Conservation (phyloP, 257 asterid genomes). For the Nicotiana otophora region DNA sequence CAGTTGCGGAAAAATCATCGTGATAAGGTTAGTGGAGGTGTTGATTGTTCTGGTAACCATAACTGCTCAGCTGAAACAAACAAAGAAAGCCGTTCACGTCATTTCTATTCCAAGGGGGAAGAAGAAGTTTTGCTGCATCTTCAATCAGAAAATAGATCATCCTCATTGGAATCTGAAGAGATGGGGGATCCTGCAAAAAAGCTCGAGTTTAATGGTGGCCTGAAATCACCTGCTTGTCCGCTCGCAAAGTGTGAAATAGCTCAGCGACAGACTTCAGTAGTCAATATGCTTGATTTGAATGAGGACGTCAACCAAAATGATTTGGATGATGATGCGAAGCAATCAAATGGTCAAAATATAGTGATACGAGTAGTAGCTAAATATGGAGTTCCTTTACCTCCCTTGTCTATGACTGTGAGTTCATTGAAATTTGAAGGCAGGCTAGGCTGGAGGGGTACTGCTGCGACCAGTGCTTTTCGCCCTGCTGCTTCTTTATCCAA, state of each 20-base stretch:
- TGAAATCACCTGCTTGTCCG: neutral
- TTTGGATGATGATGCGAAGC: slow-evolving; percentile 18
- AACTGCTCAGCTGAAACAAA: too few relatives aligned
- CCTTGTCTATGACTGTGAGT: slow-evolving; percentile 23
- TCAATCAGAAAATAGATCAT: neutral
- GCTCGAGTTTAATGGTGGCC: neutral
- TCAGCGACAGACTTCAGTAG: slow-evolving; percentile 8
- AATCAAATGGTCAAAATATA: slow-evolving; percentile 16
- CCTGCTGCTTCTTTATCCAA: slow-evolving; percentile 19
- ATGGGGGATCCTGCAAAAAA: neutral
- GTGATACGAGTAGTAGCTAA: slow-evolving; percentile 48
- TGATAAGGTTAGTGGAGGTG: too few relatives aligned
- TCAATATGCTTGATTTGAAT: slow-evolving; percentile 48
- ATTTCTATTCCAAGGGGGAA: neutral
- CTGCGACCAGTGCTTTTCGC: slow-evolving; percentile 52
- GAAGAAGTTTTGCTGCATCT: neutral
- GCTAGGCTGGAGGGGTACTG: slow-evolving; percentile 43
- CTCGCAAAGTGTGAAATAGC: neutral
- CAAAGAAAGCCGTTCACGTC: too few relatives aligned
- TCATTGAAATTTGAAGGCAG: slow-evolving; percentile 44
- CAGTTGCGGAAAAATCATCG: too few relatives aligned
- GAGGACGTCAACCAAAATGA: slow-evolving; percentile 28
- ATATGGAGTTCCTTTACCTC: slow-evolving; percentile 30
- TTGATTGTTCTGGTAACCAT: too few relatives aligned
- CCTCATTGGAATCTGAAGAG: slow-evolving; percentile 6